phyloP scores from a whole-genome alignment of 2,329 filamentous ascomycete genomes.

The Trichocomaceae sp. region DNA sequence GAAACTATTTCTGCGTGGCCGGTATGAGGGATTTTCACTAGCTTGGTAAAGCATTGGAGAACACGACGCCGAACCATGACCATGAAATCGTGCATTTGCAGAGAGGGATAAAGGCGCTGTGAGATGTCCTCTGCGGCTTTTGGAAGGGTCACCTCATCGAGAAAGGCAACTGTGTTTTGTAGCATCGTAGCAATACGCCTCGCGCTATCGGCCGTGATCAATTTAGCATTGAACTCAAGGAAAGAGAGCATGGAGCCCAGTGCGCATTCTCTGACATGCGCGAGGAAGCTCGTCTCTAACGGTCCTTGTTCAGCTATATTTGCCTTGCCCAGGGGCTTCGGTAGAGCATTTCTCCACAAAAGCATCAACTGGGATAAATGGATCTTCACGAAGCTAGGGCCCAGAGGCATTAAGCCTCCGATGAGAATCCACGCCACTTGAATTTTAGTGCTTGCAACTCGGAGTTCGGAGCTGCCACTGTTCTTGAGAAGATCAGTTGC shows the following conservation, averaged over 20 bases:
- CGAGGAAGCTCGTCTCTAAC: constrained; percentile 84
- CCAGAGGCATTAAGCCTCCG: constrained; percentile 90
- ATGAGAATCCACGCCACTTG: constrained; percentile 98
- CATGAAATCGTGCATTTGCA: constrained; percentile 84
- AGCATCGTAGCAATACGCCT: constrained; percentile 90
- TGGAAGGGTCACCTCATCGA: constrained; percentile 75
- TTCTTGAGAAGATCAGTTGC: constrained; percentile 88
- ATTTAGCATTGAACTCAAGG: constrained; percentile 82
- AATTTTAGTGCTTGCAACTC: constrained; percentile 87
- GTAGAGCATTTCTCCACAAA: constrained; percentile 94
- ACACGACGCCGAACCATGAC: constrained; percentile 91
- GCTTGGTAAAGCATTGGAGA: constrained; percentile 86
- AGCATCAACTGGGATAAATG: constrained; percentile 89
- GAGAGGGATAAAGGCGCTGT: constrained; percentile 72
- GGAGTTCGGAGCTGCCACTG: constrained; percentile 81
- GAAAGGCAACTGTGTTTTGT: constrained; percentile 83
- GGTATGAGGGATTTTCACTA: constrained; percentile 79
- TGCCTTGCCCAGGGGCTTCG: constrained; percentile 88
- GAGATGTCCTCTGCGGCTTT: constrained; percentile 81
- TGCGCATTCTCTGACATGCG: constrained; percentile 91
- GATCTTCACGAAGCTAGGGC: constrained; percentile 97
- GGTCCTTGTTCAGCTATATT: constrained; percentile 77
- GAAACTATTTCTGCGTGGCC: constrained; percentile 79
- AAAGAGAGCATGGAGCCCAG: constrained; percentile 87
- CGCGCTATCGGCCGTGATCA: constrained; percentile 89